phyloP scores from a whole-genome alignment of 257 asterid genomes.

The Primulina eburnea region DNA sequence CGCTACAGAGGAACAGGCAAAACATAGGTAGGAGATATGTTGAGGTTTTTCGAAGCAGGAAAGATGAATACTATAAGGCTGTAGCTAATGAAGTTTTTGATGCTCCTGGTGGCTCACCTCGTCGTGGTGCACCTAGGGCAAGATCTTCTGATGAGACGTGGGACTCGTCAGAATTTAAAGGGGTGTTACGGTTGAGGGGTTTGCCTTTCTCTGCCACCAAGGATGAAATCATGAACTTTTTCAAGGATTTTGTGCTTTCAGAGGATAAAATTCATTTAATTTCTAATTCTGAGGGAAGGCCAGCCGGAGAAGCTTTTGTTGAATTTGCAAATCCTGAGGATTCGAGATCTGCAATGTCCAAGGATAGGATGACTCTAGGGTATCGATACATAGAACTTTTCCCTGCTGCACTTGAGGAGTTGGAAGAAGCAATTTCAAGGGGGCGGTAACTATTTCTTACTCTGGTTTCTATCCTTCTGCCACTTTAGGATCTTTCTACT shows the following conservation, averaged over 20 bases:
- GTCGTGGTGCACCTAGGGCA: constrained; percentile 65
- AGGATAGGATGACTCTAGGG: constrained; percentile 86
- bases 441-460: constrained; percentile 58
- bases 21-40: constrained; percentile 93
- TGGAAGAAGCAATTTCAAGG: constrained; percentile 85
- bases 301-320: constrained; percentile 94
- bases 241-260: constrained; percentile 65
- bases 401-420: constrained; percentile 81
- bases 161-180: constrained; percentile 80
- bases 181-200: constrained; percentile 83
- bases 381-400: constrained; percentile 84
- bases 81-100: constrained; percentile 73
- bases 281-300: constrained; percentile 73
- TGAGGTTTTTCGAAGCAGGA: constrained; percentile 86
- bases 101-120: constrained; percentile 71
- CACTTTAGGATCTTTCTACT: constrained; percentile 13
- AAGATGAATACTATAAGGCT: constrained; percentile 88
- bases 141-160: constrained; percentile 68
- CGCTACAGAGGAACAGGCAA: constrained; percentile 82
- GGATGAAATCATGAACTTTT: constrained; percentile 69
- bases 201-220: constrained; percentile 78
- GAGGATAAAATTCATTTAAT: constrained; percentile 72
- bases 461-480: constrained; percentile 7
- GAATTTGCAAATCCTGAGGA: constrained; percentile 85
- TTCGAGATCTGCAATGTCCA: constrained; percentile 82